A percentile compares a stretch with the other conserved stretches of the same genome.
These are phyloP conservation scores for Ceratobasidium sp. DNA, from an alignment of 1,284 basidiomycete genomes.

Conservation along the genomic window DNA sequence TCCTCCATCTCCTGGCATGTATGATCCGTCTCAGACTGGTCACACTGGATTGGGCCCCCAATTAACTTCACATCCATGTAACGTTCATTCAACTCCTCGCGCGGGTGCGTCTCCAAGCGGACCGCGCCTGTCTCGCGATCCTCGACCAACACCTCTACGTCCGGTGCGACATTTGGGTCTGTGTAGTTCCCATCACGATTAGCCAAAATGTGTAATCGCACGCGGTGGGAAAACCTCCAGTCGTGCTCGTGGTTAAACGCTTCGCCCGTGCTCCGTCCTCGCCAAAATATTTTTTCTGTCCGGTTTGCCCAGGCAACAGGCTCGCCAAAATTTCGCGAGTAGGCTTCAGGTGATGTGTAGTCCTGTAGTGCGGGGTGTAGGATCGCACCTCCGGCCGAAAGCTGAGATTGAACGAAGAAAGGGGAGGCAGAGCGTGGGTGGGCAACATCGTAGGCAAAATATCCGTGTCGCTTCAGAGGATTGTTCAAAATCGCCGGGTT, in stretches of 20 bases:
- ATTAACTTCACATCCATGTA: conserved; percentile 61
- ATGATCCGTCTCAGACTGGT: conserved; percentile 47
- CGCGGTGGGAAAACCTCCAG: conserved; percentile 59
- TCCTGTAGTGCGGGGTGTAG: conserved; percentile 58
- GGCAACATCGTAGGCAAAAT: conserved; percentile 55
- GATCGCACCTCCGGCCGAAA: conserved; percentile 52
- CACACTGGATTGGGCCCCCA: conserved; percentile 52
- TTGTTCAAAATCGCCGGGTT: conserved; percentile 57
- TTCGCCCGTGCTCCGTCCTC: conserved; percentile 61
- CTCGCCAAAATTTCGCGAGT: conserved; percentile 48
- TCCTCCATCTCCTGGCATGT: conserved; percentile 47
- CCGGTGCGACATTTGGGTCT: conserved; percentile 53
- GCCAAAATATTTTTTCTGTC: conserved; percentile 61
- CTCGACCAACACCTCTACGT: conserved; percentile 56
- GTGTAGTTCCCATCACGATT: conserved; percentile 51
- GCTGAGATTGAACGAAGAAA: conserved; percentile 58
- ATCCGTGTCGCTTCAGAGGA: conserved; percentile 48
- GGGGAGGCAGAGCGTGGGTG: conserved; percentile 56
- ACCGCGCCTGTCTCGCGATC: conserved; percentile 53
- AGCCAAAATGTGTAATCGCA: conserved; percentile 57
- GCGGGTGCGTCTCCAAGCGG: conserved; percentile 53
- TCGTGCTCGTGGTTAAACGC: conserved; percentile 57
- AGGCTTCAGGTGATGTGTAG: conserved; percentile 53
- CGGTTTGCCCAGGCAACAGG: conserved; percentile 57
- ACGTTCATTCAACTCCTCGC: conserved; percentile 56